Conservation (phyloP, 345 rosid species). For the Arabidopsis suecica region DNA sequence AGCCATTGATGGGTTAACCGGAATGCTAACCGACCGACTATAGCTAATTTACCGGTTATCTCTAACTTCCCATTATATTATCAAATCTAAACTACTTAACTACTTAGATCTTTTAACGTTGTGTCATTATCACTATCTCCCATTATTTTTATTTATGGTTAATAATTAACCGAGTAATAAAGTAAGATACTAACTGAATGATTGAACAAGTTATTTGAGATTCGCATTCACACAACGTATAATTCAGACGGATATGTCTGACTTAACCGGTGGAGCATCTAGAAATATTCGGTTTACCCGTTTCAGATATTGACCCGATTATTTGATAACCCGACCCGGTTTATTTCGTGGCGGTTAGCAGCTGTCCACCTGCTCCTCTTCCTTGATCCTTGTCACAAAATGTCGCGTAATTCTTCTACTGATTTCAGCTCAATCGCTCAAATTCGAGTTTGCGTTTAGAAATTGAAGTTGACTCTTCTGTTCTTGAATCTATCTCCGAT, state of each 20-base stretch:
- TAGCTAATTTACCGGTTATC: conserved; percentile 24
- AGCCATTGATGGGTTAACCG: conserved; percentile 11
- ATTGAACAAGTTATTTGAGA: too few relatives aligned
- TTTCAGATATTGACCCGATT: conserved; percentile 16
- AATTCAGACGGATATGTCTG: too few relatives aligned
- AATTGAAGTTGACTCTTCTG: not conserved
- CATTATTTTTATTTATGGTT: not conserved
- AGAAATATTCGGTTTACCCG: conserved; percentile 14
- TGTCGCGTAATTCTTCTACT: not conserved
- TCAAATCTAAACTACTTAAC: not conserved
- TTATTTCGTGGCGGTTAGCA: conserved; percentile 3
- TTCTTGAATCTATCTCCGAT: conserved; percentile 7
- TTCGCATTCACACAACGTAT: too few relatives aligned
- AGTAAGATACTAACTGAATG: not conserved
- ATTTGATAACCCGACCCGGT: conserved; percentile 19
- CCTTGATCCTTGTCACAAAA: not conserved
- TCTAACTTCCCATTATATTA: not conserved
- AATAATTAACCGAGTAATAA: not conserved
- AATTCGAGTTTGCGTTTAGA: not conserved
- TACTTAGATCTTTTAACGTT: not conserved
- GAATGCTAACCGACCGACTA: conserved; percentile 22
- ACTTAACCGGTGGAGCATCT: not conserved
- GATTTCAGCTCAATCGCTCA: not conserved
- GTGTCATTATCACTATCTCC: not conserved
- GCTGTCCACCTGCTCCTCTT: conserved; percentile 15